phyloP scores from a whole-genome alignment of 225 moss, liverwort and hornwort genomes.

The Ulota crispa region DNA sequence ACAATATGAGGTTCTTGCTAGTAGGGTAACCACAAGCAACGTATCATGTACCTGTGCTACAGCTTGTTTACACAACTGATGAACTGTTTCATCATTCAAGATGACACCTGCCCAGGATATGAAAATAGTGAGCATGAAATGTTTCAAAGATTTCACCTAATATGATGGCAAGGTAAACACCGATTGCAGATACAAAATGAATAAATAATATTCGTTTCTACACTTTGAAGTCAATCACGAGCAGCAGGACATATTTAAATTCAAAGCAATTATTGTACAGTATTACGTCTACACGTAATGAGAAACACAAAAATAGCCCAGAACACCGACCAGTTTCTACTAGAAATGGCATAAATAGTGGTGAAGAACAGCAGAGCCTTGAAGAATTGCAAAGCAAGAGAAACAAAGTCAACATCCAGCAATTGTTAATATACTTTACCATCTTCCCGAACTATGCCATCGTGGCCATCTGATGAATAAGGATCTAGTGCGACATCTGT shows the following conservation, averaged over 20 bases:
- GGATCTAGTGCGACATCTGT: constrained; percentile 99
- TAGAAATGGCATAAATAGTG: not conserved
- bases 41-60: constrained; percentile 71
- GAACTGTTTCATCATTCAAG: constrained; percentile 96
- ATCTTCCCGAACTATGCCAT: constrained; percentile 98
- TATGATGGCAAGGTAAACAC: not conserved
- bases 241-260: not conserved
- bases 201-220: not conserved
- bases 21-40: not conserved
- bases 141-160: not conserved
- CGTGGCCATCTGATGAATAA: constrained; percentile 95
- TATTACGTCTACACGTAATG: not conserved
- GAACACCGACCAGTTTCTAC: not conserved
- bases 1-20: not conserved
- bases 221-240: not conserved
- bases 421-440: constrained; percentile 42
- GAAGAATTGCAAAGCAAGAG: not conserved
- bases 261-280: not conserved
- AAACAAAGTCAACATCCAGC: not conserved
- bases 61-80: constrained; percentile 96
- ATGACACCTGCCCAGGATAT: constrained; percentile 71
- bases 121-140: constrained; percentile 16
- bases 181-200: not conserved
- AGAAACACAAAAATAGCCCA: not conserved
- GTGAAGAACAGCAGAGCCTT: not conserved